Conservation (phyloP, 768 basidiomycete species). For the Lepiota venenata region DNA sequence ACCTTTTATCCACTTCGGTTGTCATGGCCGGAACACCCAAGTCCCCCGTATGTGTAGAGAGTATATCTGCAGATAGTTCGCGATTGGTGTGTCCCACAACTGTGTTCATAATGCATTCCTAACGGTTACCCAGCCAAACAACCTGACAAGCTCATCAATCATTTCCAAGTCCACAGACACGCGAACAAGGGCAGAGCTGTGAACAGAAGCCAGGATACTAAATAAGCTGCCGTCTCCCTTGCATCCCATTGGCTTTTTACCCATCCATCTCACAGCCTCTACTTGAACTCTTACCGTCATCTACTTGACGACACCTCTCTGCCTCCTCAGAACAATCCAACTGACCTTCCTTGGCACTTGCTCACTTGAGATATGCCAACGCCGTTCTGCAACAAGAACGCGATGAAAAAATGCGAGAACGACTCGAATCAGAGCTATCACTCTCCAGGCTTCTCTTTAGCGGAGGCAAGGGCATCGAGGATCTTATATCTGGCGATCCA, state of each 20-base stretch:
- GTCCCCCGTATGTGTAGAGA: not conserved
- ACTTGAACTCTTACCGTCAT: slow-evolving; percentile 84
- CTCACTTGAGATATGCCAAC: slow-evolving; percentile 74
- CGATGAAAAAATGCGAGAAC: slow-evolving; percentile 52
- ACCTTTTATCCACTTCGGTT: not conserved
- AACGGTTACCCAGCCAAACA: slow-evolving; percentile 23
- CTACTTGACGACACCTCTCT: slow-evolving; percentile 82
- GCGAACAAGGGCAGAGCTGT: slow-evolving; percentile 76
- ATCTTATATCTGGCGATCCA: slow-evolving; percentile 14
- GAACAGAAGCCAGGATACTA: slow-evolving; percentile 91
- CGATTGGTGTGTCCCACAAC: not conserved
- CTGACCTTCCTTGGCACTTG: slow-evolving; percentile 83
- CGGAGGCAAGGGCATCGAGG: slow-evolving; percentile 21
- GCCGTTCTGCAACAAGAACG: slow-evolving; percentile 60
- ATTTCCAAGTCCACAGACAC: slow-evolving; percentile 29
- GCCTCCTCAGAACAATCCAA: slow-evolving; percentile 84
- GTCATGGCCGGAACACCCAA: not conserved
- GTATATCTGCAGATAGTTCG: slow-evolving; percentile 1
- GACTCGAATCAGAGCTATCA: slow-evolving; percentile 38
- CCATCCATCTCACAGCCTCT: slow-evolving; percentile 52
- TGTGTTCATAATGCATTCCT: not conserved
- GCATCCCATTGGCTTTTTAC: not conserved
- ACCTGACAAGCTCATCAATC: slow-evolving; percentile 20
- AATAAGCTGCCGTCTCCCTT: slow-evolving; percentile 38
- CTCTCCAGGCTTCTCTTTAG: slow-evolving; percentile 33